These are phyloP conservation scores for Coprinopsis cinerea DNA, from an alignment of 768 basidiomycete genomes.

Conservation along the genomic window DNA sequence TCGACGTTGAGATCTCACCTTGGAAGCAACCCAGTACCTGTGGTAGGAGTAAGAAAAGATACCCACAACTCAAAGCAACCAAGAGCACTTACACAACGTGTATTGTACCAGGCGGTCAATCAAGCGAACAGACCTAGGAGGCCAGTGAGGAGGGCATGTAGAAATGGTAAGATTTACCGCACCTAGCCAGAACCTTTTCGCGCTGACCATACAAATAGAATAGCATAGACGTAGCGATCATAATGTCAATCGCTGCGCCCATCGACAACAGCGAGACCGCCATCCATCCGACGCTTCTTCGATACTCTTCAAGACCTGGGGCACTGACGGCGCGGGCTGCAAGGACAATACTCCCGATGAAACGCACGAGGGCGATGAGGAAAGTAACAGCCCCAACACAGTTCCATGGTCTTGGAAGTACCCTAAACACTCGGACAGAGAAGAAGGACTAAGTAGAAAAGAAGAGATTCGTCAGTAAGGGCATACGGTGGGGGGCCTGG, in stretches of 20 bases:
- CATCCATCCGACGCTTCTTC: background rate
- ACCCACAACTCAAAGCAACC: background rate
- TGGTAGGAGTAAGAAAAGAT: background rate
- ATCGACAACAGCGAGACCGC: background rate
- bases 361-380: background rate
- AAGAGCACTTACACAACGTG: background rate
- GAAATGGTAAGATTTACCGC: background rate
- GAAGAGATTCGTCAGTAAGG: background rate
- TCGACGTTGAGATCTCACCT: background rate
- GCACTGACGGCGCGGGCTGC: background rate
- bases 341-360: conserved; percentile 1
- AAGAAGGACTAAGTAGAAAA: conserved; percentile 8
- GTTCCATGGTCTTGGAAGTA: conserved; percentile 8
- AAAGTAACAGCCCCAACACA: conserved; percentile 5
- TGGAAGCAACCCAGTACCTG: background rate
- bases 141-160: background rate
- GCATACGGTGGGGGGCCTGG: background rate
- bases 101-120: background rate
- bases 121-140: background rate
- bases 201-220: background rate
- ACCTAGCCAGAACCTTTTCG: background rate
- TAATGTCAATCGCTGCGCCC: background rate
- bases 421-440: conserved; percentile 2
- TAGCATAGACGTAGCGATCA: conserved; percentile 1
- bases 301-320: background rate